Evolutionary conservation across 1,139 yeast species (phyloP).

Genomic region (Candida freyschussii): DNA sequence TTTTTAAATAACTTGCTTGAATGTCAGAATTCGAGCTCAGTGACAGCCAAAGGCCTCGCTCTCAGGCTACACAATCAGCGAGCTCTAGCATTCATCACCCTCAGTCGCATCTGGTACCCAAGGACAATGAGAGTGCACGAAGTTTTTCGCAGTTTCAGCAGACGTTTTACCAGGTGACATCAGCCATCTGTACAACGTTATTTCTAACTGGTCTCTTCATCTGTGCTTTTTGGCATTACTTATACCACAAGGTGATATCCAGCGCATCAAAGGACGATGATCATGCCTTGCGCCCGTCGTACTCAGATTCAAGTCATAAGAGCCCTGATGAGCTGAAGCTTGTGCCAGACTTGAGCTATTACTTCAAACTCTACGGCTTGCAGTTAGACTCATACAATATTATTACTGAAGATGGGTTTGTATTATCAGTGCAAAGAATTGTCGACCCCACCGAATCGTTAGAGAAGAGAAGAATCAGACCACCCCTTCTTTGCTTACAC

Average conservation of each 20-base stretch:
- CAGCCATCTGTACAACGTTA: slow-evolving; percentile 27
- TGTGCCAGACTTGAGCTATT: slow-evolving; percentile 54
- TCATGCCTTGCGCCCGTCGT: neutral
- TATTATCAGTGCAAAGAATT: slow-evolving; percentile 59
- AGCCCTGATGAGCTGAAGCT: slow-evolving; percentile 30
- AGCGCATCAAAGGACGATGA: neutral
- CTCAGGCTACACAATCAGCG: slow-evolving; percentile 1
- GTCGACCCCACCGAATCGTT: slow-evolving; percentile 43
- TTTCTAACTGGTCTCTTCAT: slow-evolving; percentile 30
- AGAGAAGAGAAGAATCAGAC: slow-evolving; percentile 29
- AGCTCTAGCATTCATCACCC: slow-evolving; percentile 1
- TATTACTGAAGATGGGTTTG: slow-evolving; percentile 77
- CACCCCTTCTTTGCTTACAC: slow-evolving; percentile 74
- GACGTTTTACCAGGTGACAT: slow-evolving; percentile 14
- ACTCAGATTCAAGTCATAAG: slow-evolving; percentile 1
- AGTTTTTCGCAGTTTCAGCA: too few species aligned
- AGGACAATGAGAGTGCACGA: too few species aligned
- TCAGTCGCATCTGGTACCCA: slow-evolving; percentile 6
- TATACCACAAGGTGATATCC: slow-evolving; percentile 1
- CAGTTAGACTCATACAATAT: slow-evolving; percentile 56
- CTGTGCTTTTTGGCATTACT: slow-evolving; percentile 25
- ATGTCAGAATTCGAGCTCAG: too few species aligned
- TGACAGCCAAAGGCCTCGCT: slow-evolving; percentile 5
- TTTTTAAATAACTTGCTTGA: too few species aligned
- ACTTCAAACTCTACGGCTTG: slow-evolving; percentile 56